A percentile compares a stretch with the other conserved stretches of the same genome.
Evolutionary conservation across 495 filamentous ascomycete species (phyloP).

Genomic region (Podospora didyma): DNA sequence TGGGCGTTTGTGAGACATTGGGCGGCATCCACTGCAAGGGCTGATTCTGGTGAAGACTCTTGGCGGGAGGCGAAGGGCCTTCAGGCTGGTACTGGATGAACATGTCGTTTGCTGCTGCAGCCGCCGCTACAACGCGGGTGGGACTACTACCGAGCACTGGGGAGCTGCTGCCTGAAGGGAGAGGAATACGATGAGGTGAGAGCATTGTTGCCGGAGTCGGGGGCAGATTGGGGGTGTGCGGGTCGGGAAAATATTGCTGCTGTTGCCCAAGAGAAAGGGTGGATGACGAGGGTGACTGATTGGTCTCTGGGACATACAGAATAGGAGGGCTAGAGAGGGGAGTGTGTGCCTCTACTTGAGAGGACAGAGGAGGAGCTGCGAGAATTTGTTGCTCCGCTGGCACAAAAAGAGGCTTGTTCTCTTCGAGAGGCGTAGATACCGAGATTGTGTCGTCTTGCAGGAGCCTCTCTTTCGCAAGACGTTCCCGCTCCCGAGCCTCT

Average conservation of each 20-base stretch:
- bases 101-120: constrained; percentile 8
- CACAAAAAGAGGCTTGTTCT: constrained; percentile 4
- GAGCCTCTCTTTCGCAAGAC: constrained; percentile 25
- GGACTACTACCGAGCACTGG: constrained; percentile 12
- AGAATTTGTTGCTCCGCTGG: constrained; percentile 3
- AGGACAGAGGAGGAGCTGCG: background rate
- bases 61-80: constrained; percentile 25
- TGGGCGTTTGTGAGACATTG: constrained; percentile 16
- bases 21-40: constrained; percentile 38
- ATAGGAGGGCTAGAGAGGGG: constrained; percentile 3
- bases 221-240: constrained; percentile 6
- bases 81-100: constrained; percentile 39
- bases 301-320: background rate
- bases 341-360: constrained; percentile 3
- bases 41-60: constrained; percentile 13
- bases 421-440: constrained; percentile 5
- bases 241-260: constrained; percentile 3
- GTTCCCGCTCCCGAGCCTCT: constrained; percentile 46
- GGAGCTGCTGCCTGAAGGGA: constrained; percentile 9
- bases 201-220: background rate
- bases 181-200: constrained; percentile 10
- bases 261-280: background rate
- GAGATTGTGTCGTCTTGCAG: constrained; percentile 19
- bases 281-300: background rate
- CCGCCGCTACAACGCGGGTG: constrained; percentile 13